These are phyloP conservation scores for Solanum pimpinellifolium DNA, from an alignment of 257 asterid species.

Conservation along the genomic window DNA sequence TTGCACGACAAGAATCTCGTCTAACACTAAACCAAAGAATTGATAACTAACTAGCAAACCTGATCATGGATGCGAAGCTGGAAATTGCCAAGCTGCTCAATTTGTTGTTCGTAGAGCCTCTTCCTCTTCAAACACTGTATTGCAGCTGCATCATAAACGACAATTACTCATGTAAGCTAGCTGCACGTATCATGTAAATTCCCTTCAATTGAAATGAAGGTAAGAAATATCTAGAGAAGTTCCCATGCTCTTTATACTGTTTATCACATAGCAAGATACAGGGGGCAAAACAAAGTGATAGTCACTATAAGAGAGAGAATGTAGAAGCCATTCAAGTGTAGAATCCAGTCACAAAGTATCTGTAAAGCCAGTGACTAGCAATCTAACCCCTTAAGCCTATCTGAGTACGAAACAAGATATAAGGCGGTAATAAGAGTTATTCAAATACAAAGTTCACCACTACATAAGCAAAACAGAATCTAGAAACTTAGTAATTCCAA, in stretches of 20 bases:
- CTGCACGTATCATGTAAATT: not conserved
- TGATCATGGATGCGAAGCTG: slow-evolving; percentile 28
- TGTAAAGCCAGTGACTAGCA: not conserved
- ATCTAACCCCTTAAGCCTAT: not conserved
- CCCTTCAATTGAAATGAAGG: not conserved
- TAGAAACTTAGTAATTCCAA: not conserved
- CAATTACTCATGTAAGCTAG: not conserved
- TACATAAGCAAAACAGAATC: not conserved
- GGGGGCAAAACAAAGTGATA: not conserved
- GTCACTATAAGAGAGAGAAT: not conserved
- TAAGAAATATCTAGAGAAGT: not conserved
- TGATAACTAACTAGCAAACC: slow-evolving; percentile 2
- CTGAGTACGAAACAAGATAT: not conserved
- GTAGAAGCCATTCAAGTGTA: not conserved
- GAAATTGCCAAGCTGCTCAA: slow-evolving; percentile 22
- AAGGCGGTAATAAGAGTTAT: not conserved
- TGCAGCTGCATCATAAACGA: slow-evolving; percentile 10
- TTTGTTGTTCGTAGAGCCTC: slow-evolving; percentile 22
- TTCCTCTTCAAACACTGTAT: slow-evolving; percentile 26
- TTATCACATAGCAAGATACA: not conserved
- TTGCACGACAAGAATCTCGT: not conserved
- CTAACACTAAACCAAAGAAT: not conserved
- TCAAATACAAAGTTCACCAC: not conserved
- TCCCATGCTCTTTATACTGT: not conserved
- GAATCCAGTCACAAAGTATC: not conserved